Conservation (phyloP, 179 eudicot species). For the Patellifolia procumbens region DNA sequence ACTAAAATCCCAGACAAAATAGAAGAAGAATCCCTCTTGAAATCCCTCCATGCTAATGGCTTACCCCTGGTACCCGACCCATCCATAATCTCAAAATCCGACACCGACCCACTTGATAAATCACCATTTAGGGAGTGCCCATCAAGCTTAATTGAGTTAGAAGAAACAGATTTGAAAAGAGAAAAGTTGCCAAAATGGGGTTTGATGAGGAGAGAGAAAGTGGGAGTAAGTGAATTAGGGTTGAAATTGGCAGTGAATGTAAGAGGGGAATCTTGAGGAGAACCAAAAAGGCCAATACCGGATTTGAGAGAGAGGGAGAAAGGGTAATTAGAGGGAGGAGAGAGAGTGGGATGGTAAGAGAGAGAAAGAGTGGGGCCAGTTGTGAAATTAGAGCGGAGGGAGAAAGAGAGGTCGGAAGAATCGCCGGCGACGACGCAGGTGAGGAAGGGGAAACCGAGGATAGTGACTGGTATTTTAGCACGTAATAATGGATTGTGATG, state of each 20-base stretch:
- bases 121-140: conserved; percentile 29
- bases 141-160: conserved; percentile 5
- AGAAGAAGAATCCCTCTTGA: conserved; percentile 28
- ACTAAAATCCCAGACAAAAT: conserved; percentile 61
- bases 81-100: conserved; percentile 32
- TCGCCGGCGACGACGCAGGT: conserved; percentile 66
- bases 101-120: conserved; percentile 30
- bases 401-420: conserved; percentile 64
- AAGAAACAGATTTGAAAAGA: conserved; percentile 50
- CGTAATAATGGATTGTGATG: conserved; percentile 58
- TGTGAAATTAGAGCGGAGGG: conserved; percentile 67
- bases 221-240: conserved; percentile 47
- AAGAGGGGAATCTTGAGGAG: conserved; percentile 73
- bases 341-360: conserved; percentile 61
- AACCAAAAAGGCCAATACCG: conserved; percentile 69
- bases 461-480: conserved; percentile 72
- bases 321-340: conserved; percentile 53
- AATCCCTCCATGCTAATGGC: conserved; percentile 43
- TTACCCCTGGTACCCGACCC: conserved; percentile 45
- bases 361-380: conserved; percentile 73
- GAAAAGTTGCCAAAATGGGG: conserved; percentile 85
- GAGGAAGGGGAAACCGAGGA: conserved; percentile 73
- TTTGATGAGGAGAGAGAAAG: conserved; percentile 63
- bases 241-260: conserved; percentile 68
- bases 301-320: conserved; percentile 66